Conservation (phyloP, 1,284 basidiomycete species). For the Ustilago shanxiensis region DNA sequence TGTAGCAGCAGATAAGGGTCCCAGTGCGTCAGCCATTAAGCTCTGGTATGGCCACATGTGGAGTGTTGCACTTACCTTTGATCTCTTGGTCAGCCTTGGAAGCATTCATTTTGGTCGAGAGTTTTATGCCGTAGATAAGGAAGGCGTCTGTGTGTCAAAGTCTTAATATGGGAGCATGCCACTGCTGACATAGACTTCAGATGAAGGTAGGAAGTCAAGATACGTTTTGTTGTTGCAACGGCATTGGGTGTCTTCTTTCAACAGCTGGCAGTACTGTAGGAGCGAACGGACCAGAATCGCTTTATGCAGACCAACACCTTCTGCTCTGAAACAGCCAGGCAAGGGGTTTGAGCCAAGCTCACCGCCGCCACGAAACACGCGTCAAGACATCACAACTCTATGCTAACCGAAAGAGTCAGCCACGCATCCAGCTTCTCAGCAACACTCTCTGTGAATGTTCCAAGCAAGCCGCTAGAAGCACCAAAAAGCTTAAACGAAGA, state of each 20-base stretch:
- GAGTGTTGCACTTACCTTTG: slow-evolving; percentile 21
- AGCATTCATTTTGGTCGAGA: slow-evolving; percentile 29
- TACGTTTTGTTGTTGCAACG: no score
- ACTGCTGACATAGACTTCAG: neutral
- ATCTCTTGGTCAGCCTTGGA: slow-evolving; percentile 30
- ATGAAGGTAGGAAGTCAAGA: slow-evolving; percentile 1
- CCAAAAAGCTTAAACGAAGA: neutral
- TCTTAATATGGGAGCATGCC: neutral
- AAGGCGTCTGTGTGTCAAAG: neutral
- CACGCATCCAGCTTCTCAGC: neutral
- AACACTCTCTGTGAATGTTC: neutral
- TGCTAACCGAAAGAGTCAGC: neutral
- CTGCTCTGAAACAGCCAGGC: neutral
- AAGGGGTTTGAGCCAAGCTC: neutral
- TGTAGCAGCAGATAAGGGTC: neutral
- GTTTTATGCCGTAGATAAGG: neutral
- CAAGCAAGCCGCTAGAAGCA: neutral
- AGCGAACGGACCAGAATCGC: slow-evolving; percentile 6
- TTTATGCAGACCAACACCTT: neutral
- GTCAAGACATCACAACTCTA: neutral
- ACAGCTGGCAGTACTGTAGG: neutral
- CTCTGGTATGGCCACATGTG: neutral
- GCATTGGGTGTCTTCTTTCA: neutral
- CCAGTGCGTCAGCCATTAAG: neutral
- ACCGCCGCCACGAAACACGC: slow-evolving; percentile 3